Conservation (phyloP, 768 basidiomycete genomes). For the Termitomyces sp. region DNA sequence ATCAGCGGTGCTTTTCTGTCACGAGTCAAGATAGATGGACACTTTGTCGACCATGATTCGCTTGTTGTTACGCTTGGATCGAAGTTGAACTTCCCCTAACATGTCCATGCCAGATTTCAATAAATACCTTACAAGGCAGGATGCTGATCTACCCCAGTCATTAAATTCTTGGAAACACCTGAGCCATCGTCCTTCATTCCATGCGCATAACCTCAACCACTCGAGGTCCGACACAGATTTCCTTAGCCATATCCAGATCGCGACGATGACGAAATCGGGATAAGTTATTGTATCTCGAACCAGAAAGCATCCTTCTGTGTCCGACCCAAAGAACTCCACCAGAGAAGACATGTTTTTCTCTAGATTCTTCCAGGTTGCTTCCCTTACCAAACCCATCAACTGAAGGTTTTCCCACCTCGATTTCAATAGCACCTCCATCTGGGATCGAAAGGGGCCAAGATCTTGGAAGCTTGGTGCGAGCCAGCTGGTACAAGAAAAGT, state of each 20-base stretch:
- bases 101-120: neutral
- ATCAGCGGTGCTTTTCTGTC: neutral
- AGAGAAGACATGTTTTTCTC: conserved; percentile 15
- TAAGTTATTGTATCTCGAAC: conserved; percentile 18
- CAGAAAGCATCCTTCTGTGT: conserved; percentile 14
- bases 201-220: conserved; percentile 20
- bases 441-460: conserved; percentile 9
- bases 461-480: conserved; percentile 21
- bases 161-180: conserved; percentile 17
- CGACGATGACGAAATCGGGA: conserved; percentile 25
- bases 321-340: conserved; percentile 9
- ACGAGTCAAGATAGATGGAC: too few relatives aligned
- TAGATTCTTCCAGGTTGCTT: conserved; percentile 18
- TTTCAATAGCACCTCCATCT: conserved; percentile 18
- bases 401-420: conserved; percentile 18
- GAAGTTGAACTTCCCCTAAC: too few relatives aligned
- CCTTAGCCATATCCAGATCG: conserved; percentile 19
- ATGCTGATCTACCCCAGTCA: conserved; percentile 15
- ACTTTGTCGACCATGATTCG: too few relatives aligned
- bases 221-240: conserved; percentile 23
- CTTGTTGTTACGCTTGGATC: too few relatives aligned
- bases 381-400: conserved; percentile 20
- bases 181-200: conserved; percentile 26
- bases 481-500: conserved; percentile 19
- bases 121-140: neutral